Base-by-base conservation (phyloP, 1,139 yeast species). In the Debaryomyces udenii region DNA sequence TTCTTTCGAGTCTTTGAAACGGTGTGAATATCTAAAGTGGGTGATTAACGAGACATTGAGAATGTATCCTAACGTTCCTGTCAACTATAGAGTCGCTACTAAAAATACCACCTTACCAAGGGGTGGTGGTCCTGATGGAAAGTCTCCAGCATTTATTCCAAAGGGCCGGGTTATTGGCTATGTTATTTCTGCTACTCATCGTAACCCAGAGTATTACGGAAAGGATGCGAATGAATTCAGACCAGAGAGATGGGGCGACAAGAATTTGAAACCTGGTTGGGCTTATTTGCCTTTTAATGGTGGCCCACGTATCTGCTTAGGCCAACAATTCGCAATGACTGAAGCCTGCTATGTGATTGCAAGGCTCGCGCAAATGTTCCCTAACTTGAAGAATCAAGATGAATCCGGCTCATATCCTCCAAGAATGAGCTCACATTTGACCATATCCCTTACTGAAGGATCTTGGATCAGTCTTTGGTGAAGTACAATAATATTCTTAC, bases 231-330 rank as follows among this genome's bases (percentile, higher is more conserved):
- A 52, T 3, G 66, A 44, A 20, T 76, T 69, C 56, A 62, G 70
- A 33, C 81, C 81, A 4, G 79, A 72, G 46, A 64, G 81, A 46
- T 76, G 81, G 81, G 61, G 60, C 41, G 70, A 65, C 45, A 68
- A 64, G 47, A 54, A 64, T 43, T 31, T 38, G 15, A 37, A 41
- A 23, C 44, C 39, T 3, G 75, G 74, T 18, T 78, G 81, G 81
- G 74, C 73, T 10, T 77, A 62, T 54, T 54, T 78, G 20, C 81
- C 82, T 3, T 78, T 77, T 61, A 78, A 78, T 49, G 83, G 83
- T 37, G 83, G 83, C 5, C 83, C 83, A 20, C 62, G 83, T 41
- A 77, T 78, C 42, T 79, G 83, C 50, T 61, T 78, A 38, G 83
- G 83, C 13, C 82, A 78, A 57, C 82, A 77, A 54, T 76, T 74